phyloP scores from a whole-genome alignment of 2,329 filamentous ascomycete species.

The Trichoderma sp. region DNA sequence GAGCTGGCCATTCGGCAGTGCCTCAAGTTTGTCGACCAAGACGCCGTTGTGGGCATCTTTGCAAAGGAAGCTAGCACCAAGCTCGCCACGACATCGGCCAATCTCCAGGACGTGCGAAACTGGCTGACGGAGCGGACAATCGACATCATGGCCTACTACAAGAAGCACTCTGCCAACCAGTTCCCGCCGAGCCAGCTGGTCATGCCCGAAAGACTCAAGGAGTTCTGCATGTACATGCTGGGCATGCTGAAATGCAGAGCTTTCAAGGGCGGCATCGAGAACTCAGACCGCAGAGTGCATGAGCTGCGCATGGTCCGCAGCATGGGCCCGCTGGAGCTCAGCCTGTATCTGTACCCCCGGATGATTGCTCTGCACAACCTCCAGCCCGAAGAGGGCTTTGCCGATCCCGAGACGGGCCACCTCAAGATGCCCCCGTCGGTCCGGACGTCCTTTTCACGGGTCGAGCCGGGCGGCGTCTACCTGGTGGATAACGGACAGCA shows the following conservation, averaged over 20 bases:
- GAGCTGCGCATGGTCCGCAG: slow-evolving; percentile 88
- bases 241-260: slow-evolving; percentile 86
- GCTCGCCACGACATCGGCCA: slow-evolving; percentile 67
- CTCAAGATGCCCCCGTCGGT: slow-evolving; percentile 79
- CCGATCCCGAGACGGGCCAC: slow-evolving; percentile 83
- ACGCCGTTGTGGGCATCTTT: slow-evolving; percentile 84
- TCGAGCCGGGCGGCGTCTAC: slow-evolving; percentile 93
- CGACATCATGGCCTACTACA: slow-evolving; percentile 87
- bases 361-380: slow-evolving; percentile 93
- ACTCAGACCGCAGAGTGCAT: slow-evolving; percentile 85
- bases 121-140: slow-evolving; percentile 88
- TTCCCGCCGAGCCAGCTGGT: slow-evolving; percentile 92
- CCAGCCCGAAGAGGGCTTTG: slow-evolving; percentile 83
- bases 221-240: slow-evolving; percentile 95
- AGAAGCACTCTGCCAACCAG: slow-evolving; percentile 84
- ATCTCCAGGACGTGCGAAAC: slow-evolving; percentile 82
- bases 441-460: slow-evolving; percentile 80
- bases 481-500: slow-evolving; percentile 94
- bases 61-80: slow-evolving; percentile 94
- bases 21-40: slow-evolving; percentile 94
- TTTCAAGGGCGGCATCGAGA: slow-evolving; percentile 90
- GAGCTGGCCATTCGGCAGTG: slow-evolving; percentile 69
- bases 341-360: slow-evolving; percentile 90
- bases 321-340: slow-evolving; percentile 83
- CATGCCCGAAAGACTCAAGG: slow-evolving; percentile 92